Evolutionary conservation across 768 basidiomycete species (phyloP).

Genomic region (Mycena alexandri): DNA sequence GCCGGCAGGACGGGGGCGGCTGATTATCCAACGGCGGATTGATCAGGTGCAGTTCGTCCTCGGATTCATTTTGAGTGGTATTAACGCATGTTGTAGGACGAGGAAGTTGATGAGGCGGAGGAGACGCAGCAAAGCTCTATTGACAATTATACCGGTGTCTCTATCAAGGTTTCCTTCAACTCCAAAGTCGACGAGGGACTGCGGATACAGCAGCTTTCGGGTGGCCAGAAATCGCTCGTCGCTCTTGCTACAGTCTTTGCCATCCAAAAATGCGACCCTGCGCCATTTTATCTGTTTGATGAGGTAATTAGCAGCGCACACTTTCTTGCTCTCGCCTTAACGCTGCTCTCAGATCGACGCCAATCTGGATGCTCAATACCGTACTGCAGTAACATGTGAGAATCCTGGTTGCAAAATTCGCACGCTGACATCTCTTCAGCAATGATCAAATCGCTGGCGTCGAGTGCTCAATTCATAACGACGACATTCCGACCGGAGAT

Average conservation of each 20-base stretch:
- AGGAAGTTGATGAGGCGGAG: constrained; percentile 76
- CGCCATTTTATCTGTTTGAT: constrained; percentile 99
- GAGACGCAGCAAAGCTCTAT: constrained; percentile 81
- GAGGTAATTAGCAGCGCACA: constrained; percentile 64
- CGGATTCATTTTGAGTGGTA: background rate
- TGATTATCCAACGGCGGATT: constrained; percentile 93
- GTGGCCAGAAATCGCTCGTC: constrained; percentile 97
- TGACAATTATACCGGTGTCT: constrained; percentile 96
- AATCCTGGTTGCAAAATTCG: background rate
- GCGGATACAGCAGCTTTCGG: constrained; percentile 95
- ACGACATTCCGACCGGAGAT: constrained; percentile 99
- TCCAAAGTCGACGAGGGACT: constrained; percentile 98
- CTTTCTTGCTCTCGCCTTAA: constrained; percentile 13
- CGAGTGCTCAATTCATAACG: constrained; percentile 95
- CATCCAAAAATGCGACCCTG: constrained; percentile 99
- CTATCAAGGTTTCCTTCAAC: constrained; percentile 99
- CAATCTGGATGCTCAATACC: constrained; percentile 96
- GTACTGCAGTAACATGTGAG: constrained; percentile 95
- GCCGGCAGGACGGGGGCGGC: constrained; percentile 88
- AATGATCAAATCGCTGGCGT: constrained; percentile 94
- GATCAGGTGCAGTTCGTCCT: constrained; percentile 70
- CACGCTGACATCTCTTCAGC: constrained; percentile 54
- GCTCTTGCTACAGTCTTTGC: constrained; percentile 97
- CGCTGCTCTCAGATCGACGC: constrained; percentile 82
- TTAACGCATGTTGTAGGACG: constrained; percentile 61